These are phyloP conservation scores for Wickerhamomyces hampshirensis DNA, from an alignment of 805 yeast genomes.

Conservation along the genomic window DNA sequence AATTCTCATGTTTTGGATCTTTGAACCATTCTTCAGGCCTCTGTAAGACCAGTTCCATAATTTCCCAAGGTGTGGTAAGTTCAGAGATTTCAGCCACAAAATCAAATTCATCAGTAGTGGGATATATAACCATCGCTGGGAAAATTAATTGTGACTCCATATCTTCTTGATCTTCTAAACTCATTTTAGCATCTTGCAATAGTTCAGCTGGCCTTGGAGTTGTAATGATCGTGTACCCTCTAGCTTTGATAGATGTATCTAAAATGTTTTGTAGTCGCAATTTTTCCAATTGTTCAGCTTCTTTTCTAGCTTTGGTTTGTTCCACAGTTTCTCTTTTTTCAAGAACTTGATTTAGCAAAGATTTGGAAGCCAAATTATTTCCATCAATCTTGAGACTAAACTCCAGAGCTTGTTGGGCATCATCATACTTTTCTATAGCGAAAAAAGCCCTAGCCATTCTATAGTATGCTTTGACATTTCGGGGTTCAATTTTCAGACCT, in stretches of 20 bases:
- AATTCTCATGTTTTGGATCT: constrained; percentile 52
- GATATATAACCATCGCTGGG: constrained; percentile 79
- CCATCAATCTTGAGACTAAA: constrained; percentile 64
- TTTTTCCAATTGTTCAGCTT: constrained; percentile 31
- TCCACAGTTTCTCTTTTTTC: constrained; percentile 31
- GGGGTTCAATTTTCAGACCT: constrained; percentile 60
- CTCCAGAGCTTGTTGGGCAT: constrained; percentile 59
- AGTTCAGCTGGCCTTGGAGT: constrained; percentile 53
- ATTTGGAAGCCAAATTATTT: constrained; percentile 50
- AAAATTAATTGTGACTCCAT: constrained; percentile 73
- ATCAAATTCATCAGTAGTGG: constrained; percentile 81
- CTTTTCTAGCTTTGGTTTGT: constrained; percentile 28
- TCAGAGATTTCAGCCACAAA: constrained; percentile 74
- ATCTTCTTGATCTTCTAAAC: constrained; percentile 61
- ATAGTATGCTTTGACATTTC: constrained; percentile 77
- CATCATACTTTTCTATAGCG: constrained; percentile 62
- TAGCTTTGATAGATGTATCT: constrained; percentile 53
- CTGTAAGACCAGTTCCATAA: constrained; percentile 54
- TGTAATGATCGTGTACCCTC: constrained; percentile 49
- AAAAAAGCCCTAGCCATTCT: constrained; percentile 81
- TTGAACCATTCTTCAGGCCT: constrained; percentile 70
- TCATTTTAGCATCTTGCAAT: constrained; percentile 46
- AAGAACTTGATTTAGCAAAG: constrained; percentile 37
- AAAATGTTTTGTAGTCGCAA: constrained; percentile 40
- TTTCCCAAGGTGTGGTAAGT: constrained; percentile 57